Percentiles rank a stretch among this genome's conserved stretches.
These are phyloP conservation scores for Beauveria sp. DNA, from an alignment of 2,329 filamentous ascomycete species.

Conservation along the genomic window DNA sequence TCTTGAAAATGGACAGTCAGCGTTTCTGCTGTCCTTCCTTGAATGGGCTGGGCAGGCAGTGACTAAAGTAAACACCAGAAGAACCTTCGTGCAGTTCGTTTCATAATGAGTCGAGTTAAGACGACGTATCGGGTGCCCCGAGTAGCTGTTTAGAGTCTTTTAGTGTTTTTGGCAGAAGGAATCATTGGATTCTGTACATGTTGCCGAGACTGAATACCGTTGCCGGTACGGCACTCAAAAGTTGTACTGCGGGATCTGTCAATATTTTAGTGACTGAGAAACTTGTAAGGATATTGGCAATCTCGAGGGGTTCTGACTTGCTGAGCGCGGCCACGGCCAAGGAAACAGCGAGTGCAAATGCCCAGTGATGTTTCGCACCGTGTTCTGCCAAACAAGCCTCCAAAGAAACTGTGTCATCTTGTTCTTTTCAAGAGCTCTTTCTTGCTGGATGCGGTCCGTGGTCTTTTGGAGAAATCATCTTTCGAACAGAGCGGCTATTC, in stretches of 20 bases:
- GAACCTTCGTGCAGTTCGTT: not conserved
- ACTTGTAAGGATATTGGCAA: conserved; percentile 16
- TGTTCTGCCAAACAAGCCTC: conserved; percentile 15
- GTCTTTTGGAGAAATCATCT: conserved; percentile 30
- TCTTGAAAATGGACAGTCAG: not conserved
- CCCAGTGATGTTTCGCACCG: conserved; percentile 16
- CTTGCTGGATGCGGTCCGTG: conserved; percentile 22
- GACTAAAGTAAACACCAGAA: not conserved
- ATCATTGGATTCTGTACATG: conserved; percentile 16
- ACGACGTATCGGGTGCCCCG: not conserved
- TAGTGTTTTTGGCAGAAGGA: conserved; percentile 11
- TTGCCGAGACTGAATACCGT: conserved; percentile 14
- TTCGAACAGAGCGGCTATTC: conserved; percentile 32
- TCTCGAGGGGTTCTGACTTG: conserved; percentile 2
- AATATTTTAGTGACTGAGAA: conserved; percentile 17
- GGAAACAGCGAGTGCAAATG: conserved; percentile 11
- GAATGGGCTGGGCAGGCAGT: not conserved
- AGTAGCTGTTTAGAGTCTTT: not conserved
- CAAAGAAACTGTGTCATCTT: conserved; percentile 11
- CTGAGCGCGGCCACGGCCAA: conserved; percentile 8
- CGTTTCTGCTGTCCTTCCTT: not conserved
- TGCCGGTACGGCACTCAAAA: conserved; percentile 14
- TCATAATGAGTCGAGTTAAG: too few relatives aligned
- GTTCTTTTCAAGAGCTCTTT: conserved; percentile 23
- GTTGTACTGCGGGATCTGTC: conserved; percentile 13